These are phyloP conservation scores for Panicum miliaceum DNA, from an alignment of 176 grass and related monocot species.

Conservation along the genomic window DNA sequence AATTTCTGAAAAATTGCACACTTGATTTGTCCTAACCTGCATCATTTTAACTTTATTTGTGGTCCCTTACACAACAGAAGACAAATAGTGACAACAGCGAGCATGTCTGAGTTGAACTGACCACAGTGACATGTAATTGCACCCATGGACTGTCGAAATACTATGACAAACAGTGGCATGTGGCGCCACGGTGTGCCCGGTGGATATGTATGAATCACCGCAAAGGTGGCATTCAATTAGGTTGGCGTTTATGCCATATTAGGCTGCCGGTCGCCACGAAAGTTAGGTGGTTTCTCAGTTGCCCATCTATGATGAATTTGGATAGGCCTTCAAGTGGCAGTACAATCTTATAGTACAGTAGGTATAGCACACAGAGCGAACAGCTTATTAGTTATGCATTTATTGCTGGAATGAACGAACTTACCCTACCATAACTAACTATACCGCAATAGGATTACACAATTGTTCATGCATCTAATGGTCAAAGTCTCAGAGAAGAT, in stretches of 20 bases:
- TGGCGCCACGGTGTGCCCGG: slow-evolving; percentile 24
- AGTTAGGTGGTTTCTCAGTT: slow-evolving; percentile 48
- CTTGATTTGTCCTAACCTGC: neutral
- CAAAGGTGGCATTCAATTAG: slow-evolving; percentile 40
- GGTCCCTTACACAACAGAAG: neutral
- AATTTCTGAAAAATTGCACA: neutral
- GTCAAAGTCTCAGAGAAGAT: neutral
- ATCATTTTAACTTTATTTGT: neutral
- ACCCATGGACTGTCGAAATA: slow-evolving; percentile 27
- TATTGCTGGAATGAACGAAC: slow-evolving; percentile 35
- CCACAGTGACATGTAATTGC: slow-evolving; percentile 45
- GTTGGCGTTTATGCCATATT: slow-evolving; percentile 43
- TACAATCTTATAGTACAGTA: slow-evolving; percentile 1
- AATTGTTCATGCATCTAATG: slow-evolving; percentile 30
- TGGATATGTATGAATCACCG: slow-evolving; percentile 19
- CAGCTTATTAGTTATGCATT: slow-evolving; percentile 36
- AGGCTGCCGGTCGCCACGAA: slow-evolving; percentile 32
- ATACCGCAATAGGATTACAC: neutral
- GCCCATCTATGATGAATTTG: slow-evolving; percentile 35
- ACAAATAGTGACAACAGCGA: slow-evolving; percentile 24
- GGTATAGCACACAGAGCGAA: neutral
- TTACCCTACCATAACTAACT: slow-evolving; percentile 29
- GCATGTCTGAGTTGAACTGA: slow-evolving; percentile 37
- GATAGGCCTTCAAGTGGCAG: slow-evolving; percentile 33
- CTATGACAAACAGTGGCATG: slow-evolving; percentile 9